phyloP scores from a whole-genome alignment of 169 alveolate genomes.

The Cryptosporidium baileyi region DNA sequence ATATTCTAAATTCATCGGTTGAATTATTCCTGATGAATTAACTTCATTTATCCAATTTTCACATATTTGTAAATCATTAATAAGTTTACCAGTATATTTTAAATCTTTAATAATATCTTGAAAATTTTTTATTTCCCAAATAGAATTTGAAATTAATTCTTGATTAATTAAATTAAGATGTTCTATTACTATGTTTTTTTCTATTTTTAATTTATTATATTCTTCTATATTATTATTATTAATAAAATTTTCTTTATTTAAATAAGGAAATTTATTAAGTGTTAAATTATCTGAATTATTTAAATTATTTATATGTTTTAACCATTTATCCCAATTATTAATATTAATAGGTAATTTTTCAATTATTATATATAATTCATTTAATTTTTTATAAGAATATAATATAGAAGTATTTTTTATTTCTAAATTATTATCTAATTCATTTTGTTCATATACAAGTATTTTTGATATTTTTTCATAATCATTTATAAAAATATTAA shows the following conservation, averaged over 20 bases:
- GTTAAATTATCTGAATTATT: not conserved
- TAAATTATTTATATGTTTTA: conserved; percentile 14
- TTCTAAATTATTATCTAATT: too few relatives aligned
- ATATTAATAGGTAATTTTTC: conserved; percentile 14
- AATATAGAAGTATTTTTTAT: conserved; percentile 2
- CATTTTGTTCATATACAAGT: not conserved
- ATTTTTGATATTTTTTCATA: not conserved
- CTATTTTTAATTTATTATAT: not conserved
- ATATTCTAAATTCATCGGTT: not conserved
- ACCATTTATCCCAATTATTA: conserved; percentile 46
- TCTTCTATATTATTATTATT: not conserved
- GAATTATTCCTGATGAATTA: not conserved
- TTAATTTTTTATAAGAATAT: conserved; percentile 6
- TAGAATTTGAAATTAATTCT: not conserved
- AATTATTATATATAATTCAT: not conserved
- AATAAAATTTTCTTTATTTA: not conserved
- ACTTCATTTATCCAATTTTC: not conserved
- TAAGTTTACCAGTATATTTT: conserved; percentile 33
- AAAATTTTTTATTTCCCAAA: conserved; percentile 21
- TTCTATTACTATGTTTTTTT: not conserved
- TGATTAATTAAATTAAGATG: not conserved
- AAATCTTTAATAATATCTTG: not conserved
- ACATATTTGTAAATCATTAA: conserved; percentile 2
- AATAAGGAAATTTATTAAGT: not conserved
- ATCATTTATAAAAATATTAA: not conserved